A percentile compares a stretch with the other conserved stretches of the same genome.
phyloP scores from a whole-genome alignment of 306 rosid species.

The Quercus berberidifolia region DNA sequence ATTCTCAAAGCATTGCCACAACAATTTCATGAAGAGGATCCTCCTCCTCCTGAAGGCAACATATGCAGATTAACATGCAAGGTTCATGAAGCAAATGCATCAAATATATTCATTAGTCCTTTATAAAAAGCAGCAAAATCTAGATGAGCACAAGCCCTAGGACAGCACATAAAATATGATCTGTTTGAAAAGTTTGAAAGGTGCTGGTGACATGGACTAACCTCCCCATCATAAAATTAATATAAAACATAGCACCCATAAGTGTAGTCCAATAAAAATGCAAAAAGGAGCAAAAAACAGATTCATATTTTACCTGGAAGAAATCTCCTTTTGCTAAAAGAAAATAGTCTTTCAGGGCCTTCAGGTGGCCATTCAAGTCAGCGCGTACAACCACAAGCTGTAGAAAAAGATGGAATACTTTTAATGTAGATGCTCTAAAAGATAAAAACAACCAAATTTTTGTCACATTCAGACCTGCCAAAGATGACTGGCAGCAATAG shows the following conservation, averaged over 20 bases:
- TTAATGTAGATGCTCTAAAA: constrained; percentile 17
- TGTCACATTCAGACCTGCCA: constrained; percentile 76
- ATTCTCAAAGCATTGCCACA: not conserved
- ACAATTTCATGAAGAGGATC: not conserved
- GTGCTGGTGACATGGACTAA: not conserved
- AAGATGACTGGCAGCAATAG: constrained; percentile 94
- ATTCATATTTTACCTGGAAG: constrained; percentile 71
- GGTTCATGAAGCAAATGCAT: not conserved
- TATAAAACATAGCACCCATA: not conserved
- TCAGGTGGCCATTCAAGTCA: constrained; percentile 92
- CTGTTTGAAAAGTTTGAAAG: not conserved
- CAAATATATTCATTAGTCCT: not conserved
- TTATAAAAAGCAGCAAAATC: not conserved
- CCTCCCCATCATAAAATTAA: not conserved
- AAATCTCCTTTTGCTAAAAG: constrained; percentile 97
- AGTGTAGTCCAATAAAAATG: not conserved
- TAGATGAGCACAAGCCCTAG: not conserved
- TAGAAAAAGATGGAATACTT: constrained; percentile 27
- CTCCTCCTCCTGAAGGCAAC: not conserved
- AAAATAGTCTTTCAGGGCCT: constrained; percentile 92
- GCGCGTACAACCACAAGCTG: constrained; percentile 99
- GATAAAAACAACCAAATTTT: constrained; percentile 9
- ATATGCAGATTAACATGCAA: not conserved
- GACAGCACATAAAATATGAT: not conserved
- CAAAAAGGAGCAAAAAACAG: constrained; percentile 7